A percentile compares a stretch with the other conserved stretches of the same genome.
These are phyloP conservation scores for Xylaria sp. DNA, from an alignment of 2,329 filamentous ascomycete genomes.

Conservation along the genomic window DNA sequence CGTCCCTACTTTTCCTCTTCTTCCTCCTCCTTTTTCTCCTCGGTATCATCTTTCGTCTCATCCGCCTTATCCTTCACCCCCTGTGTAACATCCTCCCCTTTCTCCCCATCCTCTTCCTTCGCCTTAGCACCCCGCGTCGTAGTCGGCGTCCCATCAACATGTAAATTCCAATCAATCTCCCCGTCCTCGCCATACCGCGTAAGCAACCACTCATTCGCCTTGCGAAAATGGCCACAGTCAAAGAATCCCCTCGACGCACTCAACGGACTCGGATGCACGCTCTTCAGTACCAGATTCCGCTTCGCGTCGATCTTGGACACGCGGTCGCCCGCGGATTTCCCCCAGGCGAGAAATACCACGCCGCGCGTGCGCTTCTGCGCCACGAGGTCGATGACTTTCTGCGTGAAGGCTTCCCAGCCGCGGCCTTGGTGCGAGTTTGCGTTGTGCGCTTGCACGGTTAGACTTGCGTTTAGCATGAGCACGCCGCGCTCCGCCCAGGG, in stretches of 20 bases:
- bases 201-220: slow-evolving; percentile 79
- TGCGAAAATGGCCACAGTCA: slow-evolving; percentile 73
- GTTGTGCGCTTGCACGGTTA: slow-evolving; percentile 86
- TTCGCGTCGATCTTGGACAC: slow-evolving; percentile 66
- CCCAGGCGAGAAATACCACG: slow-evolving; percentile 96
- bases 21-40: neutral
- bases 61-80: neutral
- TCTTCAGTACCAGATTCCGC: slow-evolving; percentile 76
- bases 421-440: slow-evolving; percentile 79
- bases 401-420: slow-evolving; percentile 92
- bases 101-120: neutral
- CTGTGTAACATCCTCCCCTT: neutral
- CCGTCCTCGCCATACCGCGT: slow-evolving; percentile 72
- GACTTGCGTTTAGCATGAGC: slow-evolving; percentile 86
- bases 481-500: slow-evolving; percentile 94
- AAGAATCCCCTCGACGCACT: slow-evolving; percentile 80
- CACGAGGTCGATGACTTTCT: slow-evolving; percentile 83
- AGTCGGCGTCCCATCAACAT: slow-evolving; percentile 31
- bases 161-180: slow-evolving; percentile 77
- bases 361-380: slow-evolving; percentile 69
- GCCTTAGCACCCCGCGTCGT: slow-evolving; percentile 1
- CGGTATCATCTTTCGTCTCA: neutral
- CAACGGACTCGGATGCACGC: slow-evolving; percentile 88
- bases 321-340: slow-evolving; percentile 73
- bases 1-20: neutral